Percentiles rank a stretch among this genome's conserved stretches.
Conservation (phyloP, 192 early-diverging fungal genomes). For the Gonapodya prolifera region DNA sequence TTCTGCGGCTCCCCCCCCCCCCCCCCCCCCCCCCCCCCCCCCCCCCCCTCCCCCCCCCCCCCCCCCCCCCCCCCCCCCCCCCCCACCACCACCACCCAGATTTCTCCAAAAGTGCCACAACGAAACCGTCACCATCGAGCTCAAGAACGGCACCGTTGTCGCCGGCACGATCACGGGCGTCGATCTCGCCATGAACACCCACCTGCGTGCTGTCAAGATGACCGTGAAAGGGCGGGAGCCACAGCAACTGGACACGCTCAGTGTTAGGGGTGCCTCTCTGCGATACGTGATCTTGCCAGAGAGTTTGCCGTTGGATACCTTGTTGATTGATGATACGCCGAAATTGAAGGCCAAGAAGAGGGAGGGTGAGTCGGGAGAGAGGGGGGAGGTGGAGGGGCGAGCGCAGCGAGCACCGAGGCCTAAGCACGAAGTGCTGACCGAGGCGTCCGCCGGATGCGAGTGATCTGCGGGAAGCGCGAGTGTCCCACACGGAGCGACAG, state of each 20-base stretch:
- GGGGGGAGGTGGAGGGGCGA: no score
- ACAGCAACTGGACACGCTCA: conserved; percentile 76
- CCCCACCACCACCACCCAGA: conserved; percentile 33
- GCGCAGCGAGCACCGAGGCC: no score
- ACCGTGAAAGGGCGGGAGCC: conserved; percentile 90
- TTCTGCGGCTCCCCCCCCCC: not conserved
- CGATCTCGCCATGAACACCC: conserved; percentile 99
- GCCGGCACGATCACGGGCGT: conserved; percentile 94
- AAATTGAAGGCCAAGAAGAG: conserved; percentile 86
- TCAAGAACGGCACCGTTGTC: conserved; percentile 97
- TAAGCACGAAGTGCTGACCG: no score
- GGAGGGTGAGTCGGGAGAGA: no score
- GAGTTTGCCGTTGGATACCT: conserved; percentile 84
- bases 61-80: no score
- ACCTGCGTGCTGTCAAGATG: conserved; percentile 97
- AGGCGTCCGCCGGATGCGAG: no score
- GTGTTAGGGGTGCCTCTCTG: conserved; percentile 90
- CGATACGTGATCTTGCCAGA: conserved; percentile 94
- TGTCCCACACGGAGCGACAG: no score
- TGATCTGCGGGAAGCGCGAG: no score
- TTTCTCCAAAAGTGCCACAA: conserved; percentile 97
- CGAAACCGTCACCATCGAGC: conserved; percentile 96
- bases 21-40: not conserved
- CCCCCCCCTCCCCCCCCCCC: no score
- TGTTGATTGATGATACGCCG: conserved; percentile 89